phyloP scores from a whole-genome alignment of 176 grass and related monocot species.

The Triticum dicoccoides region DNA sequence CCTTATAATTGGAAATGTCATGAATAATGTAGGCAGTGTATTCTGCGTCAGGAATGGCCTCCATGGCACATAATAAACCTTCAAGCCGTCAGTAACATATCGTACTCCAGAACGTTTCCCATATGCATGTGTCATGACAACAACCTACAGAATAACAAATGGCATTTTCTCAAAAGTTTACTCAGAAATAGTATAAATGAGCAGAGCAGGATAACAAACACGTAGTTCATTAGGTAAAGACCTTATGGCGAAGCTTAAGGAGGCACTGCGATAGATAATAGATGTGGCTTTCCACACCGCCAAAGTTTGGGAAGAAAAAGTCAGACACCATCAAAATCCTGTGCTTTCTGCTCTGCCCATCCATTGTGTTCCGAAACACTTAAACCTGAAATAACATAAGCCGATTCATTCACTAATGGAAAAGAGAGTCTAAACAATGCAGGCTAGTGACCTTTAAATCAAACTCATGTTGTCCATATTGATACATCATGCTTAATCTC shows the following conservation, averaged over 20 bases:
- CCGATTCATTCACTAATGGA: too few species aligned
- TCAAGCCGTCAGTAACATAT: constrained; percentile 81
- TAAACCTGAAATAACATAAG: constrained; percentile 19
- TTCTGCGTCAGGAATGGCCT: constrained; percentile 91
- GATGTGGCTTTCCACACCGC: constrained; percentile 92
- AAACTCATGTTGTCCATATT: not conserved
- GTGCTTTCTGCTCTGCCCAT: constrained; percentile 45
- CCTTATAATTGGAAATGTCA: constrained; percentile 76
- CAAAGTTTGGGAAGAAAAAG: constrained; percentile 96
- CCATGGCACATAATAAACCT: constrained; percentile 94
- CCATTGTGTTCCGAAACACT: constrained; percentile 18
- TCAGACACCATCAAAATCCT: constrained; percentile 92
- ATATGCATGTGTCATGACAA: constrained; percentile 96
- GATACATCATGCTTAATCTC: not conserved
- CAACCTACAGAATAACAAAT: constrained; percentile 50
- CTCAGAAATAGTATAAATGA: not conserved
- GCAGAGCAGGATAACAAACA: not conserved
- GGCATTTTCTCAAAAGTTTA: not conserved
- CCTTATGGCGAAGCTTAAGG: constrained; percentile 92
- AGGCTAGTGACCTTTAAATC: not conserved
- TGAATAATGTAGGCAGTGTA: constrained; percentile 79
- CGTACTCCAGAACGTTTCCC: constrained; percentile 85
- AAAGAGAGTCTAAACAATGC: not conserved
- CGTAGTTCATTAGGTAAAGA: not conserved
- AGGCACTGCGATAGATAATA: constrained; percentile 90